Conservation (phyloP, 202 grass and related monocot species). For the Musa balbisiana region DNA sequence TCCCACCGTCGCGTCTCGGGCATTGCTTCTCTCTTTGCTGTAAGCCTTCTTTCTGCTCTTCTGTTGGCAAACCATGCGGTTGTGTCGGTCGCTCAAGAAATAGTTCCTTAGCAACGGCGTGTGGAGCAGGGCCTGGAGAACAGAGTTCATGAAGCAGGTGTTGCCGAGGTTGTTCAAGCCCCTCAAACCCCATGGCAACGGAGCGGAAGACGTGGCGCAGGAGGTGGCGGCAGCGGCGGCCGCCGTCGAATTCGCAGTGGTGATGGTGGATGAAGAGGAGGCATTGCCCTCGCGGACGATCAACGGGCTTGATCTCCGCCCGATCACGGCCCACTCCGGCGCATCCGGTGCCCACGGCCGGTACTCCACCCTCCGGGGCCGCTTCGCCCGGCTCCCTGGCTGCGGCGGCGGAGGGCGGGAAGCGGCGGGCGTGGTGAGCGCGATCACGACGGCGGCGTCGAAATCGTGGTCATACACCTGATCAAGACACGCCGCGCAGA, state of each 20-base stretch:
- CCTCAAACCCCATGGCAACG: slow-evolving; percentile 46
- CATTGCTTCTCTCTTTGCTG: slow-evolving; percentile 13
- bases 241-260: slow-evolving; percentile 18
- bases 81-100: slow-evolving; percentile 88
- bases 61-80: slow-evolving; percentile 62
- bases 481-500: slow-evolving; percentile 71
- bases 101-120: slow-evolving; percentile 80
- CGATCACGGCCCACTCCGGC: slow-evolving; percentile 26
- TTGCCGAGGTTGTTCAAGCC: slow-evolving; percentile 93
- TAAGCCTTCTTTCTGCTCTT: slow-evolving; percentile 45
- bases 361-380: slow-evolving; percentile 51
- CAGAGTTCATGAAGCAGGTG: slow-evolving; percentile 99
- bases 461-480: slow-evolving; percentile 92
- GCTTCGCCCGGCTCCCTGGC: slow-evolving; percentile 25
- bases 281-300: slow-evolving; percentile 5
- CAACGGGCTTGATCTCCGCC: slow-evolving; percentile 14
- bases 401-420: neutral
- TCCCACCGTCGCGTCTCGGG: neutral
- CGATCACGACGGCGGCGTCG: slow-evolving; percentile 60
- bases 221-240: slow-evolving; percentile 40
- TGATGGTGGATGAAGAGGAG: slow-evolving; percentile 38
- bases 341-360: slow-evolving; percentile 71
- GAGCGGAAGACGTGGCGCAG: slow-evolving; percentile 20
- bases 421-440: slow-evolving; percentile 26
- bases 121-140: slow-evolving; percentile 84